Conservation (phyloP, 345 rosid genomes). For the Durio zibethinus region DNA sequence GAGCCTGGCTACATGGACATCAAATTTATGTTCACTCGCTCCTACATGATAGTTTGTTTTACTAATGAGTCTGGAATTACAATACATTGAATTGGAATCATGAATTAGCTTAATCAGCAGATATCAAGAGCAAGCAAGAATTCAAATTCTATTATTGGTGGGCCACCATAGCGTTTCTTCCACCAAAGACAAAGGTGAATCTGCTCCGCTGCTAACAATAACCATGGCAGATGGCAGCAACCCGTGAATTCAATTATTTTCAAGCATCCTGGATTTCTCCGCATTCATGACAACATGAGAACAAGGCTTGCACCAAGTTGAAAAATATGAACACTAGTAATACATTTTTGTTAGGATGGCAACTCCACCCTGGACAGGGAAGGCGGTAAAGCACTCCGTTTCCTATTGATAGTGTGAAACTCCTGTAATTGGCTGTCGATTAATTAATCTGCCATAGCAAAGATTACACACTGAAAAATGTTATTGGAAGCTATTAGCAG, state of each 20-base stretch:
- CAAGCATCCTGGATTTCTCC: not conserved
- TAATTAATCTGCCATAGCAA: too few species aligned
- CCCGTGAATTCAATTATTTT: not conserved
- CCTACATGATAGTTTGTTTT: not conserved
- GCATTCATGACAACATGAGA: not conserved
- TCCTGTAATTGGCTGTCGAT: too few species aligned
- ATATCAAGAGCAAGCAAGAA: not conserved
- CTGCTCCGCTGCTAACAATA: not conserved
- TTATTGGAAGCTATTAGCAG: too few species aligned
- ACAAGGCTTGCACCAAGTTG: not conserved
- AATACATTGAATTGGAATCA: not conserved
- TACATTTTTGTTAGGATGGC: too few species aligned
- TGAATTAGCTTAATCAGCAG: not conserved
- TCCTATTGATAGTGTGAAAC: too few species aligned
- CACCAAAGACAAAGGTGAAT: not conserved
- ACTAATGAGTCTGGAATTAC: not conserved
- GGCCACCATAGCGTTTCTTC: not conserved
- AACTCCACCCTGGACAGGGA: too few species aligned
- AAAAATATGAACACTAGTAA: too few species aligned
- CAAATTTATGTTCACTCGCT: not conserved
- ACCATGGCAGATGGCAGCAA: not conserved
- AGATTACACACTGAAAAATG: too few species aligned
- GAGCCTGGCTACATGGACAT: not conserved
- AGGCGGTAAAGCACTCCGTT: too few species aligned
- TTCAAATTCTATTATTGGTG: not conserved